phyloP scores from a whole-genome alignment of 2,329 filamentous ascomycete species.

The Aspergillus spinulosporus region DNA sequence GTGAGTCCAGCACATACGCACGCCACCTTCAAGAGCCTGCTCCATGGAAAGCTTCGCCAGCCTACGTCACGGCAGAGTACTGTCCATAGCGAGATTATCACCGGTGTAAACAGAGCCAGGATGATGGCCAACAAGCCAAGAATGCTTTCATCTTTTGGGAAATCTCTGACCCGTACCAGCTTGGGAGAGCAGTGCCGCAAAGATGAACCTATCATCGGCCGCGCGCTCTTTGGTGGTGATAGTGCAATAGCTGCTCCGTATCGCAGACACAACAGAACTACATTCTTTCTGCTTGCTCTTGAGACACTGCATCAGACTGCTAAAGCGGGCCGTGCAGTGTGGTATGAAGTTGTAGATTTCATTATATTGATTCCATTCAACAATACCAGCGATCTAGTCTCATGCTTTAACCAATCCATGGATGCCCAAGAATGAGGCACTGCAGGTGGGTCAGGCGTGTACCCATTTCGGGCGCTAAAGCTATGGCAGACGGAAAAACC shows the following conservation, averaged over 20 bases:
- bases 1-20: slow-evolving; percentile 74
- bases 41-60: slow-evolving; percentile 86
- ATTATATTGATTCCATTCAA: too few relatives aligned
- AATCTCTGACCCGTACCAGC: slow-evolving; percentile 57
- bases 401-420: too few relatives aligned
- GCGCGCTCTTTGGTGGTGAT: slow-evolving; percentile 61
- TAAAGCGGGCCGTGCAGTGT: slow-evolving; percentile 48
- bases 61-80: slow-evolving; percentile 63
- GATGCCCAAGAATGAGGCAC: too few relatives aligned
- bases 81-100: slow-evolving; percentile 57
- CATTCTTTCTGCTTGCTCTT: slow-evolving; percentile 83
- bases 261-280: slow-evolving; percentile 72
- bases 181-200: slow-evolving; percentile 60
- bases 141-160: slow-evolving; percentile 68
- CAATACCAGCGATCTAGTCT: too few relatives aligned
- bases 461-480: too few relatives aligned
- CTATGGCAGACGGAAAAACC: too few relatives aligned
- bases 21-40: slow-evolving; percentile 74
- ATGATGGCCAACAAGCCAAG: slow-evolving; percentile 57
- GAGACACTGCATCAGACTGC: slow-evolving; percentile 80
- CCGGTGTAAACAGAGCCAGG: slow-evolving; percentile 63
- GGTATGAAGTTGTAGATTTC: too few relatives aligned
- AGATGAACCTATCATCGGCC: slow-evolving; percentile 58
- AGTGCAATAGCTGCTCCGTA: slow-evolving; percentile 65
- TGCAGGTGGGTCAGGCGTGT: too few relatives aligned